Conservation (phyloP, 2,329 filamentous ascomycete genomes). For the Cladorrhinum sp. region DNA sequence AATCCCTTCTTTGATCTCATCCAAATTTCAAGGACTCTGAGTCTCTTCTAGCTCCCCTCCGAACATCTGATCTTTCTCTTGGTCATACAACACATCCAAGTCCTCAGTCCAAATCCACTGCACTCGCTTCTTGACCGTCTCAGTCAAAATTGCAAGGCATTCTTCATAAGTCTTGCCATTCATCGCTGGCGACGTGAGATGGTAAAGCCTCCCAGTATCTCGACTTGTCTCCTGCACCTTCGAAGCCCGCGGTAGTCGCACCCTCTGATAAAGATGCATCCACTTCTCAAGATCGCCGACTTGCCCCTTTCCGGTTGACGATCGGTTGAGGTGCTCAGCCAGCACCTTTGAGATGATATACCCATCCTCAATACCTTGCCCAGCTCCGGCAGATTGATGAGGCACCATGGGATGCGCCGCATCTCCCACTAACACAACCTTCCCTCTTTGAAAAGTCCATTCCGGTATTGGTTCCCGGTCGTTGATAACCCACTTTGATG, state of each 20-base stretch:
- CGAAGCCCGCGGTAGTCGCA: conserved; percentile 34
- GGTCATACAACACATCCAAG: conserved; percentile 28
- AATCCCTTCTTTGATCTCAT: neutral
- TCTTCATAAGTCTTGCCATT: conserved; percentile 35
- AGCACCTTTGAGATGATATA: conserved; percentile 32
- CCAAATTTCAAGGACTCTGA: too few species aligned
- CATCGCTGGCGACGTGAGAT: conserved; percentile 36
- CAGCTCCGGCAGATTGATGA: conserved; percentile 42
- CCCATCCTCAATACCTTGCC: conserved; percentile 42
- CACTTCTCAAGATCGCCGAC: conserved; percentile 23
- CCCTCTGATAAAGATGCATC: conserved; percentile 33
- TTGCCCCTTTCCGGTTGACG: neutral
- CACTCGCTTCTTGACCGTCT: conserved; percentile 30
- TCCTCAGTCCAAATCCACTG: conserved; percentile 35
- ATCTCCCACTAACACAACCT: conserved; percentile 44
- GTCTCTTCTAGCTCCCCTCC: too few species aligned
- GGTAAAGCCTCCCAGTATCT: conserved; percentile 34
- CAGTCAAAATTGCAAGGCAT: conserved; percentile 32
- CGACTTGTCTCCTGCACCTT: conserved; percentile 32
- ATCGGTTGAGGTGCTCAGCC: conserved; percentile 23
- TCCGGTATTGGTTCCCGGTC: conserved; percentile 27
- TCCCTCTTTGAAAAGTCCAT: conserved; percentile 29
- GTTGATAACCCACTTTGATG: conserved; percentile 30
- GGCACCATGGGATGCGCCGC: conserved; percentile 49
- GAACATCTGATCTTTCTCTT: too few species aligned